Conservation (phyloP, 805 yeast genomes). For the Saccharomycopsis sp. region DNA sequence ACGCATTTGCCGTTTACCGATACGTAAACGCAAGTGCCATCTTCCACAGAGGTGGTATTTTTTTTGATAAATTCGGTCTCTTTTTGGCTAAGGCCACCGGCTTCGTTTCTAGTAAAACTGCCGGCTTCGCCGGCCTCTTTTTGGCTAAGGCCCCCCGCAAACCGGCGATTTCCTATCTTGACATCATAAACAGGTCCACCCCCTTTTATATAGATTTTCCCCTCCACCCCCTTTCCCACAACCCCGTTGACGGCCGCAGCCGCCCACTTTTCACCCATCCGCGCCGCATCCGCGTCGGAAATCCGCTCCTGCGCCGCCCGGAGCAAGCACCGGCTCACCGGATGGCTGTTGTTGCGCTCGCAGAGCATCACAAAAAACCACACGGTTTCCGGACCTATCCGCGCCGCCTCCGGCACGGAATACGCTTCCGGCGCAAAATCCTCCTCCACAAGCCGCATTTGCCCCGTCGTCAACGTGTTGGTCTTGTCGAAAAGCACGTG, state of each 20-base stretch:
- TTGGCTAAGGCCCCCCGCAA: too few species aligned
- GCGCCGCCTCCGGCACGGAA: slow-evolving; percentile 34
- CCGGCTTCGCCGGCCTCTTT: too few species aligned
- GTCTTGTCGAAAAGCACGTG: slow-evolving; percentile 87
- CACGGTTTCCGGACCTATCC: not conserved
- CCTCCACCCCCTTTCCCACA: slow-evolving; percentile 35
- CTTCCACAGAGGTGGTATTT: too few species aligned
- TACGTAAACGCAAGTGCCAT: slow-evolving; percentile 34
- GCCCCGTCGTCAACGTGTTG: slow-evolving; percentile 87
- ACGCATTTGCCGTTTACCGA: slow-evolving; percentile 48
- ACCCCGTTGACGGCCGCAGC: slow-evolving; percentile 27
- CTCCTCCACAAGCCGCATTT: slow-evolving; percentile 45
- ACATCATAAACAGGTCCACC: slow-evolving; percentile 29
- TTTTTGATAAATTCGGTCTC: slow-evolving; percentile 34
- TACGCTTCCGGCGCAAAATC: too few species aligned
- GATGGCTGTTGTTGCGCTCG: slow-evolving; percentile 79
- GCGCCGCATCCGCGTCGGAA: not conserved
- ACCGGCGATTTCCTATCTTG: slow-evolving; percentile 59
- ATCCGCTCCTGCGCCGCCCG: not conserved
- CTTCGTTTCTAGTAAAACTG: too few species aligned
- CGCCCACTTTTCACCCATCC: slow-evolving; percentile 9
- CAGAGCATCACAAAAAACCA: slow-evolving; percentile 30
- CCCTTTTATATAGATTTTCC: slow-evolving; percentile 23
- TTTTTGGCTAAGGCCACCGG: too few species aligned
- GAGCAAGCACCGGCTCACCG: slow-evolving; percentile 31